phyloP scores from a whole-genome alignment of 1,284 basidiomycete species.

The Sparassis latifolia region DNA sequence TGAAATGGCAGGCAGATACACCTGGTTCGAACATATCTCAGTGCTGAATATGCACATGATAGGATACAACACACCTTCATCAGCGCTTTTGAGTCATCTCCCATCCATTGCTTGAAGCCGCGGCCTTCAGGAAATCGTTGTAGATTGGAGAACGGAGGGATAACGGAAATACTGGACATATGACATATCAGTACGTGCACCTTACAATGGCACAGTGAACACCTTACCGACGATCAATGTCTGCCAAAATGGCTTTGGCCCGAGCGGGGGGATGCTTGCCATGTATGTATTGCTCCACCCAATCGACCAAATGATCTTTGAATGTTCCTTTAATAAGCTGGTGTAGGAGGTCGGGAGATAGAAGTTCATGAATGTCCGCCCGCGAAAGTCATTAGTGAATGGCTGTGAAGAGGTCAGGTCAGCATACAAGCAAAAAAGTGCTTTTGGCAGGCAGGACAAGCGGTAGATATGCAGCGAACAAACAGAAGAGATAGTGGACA shows the following conservation, averaged over 20 bases:
- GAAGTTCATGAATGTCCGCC: not conserved
- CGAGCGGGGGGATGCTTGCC: not conserved
- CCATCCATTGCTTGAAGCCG: slow-evolving; percentile 20
- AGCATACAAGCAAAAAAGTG: not conserved
- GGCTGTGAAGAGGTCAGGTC: slow-evolving; percentile 3
- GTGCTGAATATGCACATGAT: not conserved
- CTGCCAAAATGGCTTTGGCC: slow-evolving; percentile 2
- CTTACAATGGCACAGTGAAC: not conserved
- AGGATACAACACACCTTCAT: slow-evolving; percentile 13
- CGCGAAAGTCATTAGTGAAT: slow-evolving; percentile 8
- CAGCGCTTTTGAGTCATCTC: slow-evolving; percentile 15
- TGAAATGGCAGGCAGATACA: slow-evolving; percentile 17
- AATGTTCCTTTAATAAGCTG: slow-evolving; percentile 11
- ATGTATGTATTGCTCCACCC: slow-evolving; percentile 6
- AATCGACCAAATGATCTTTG: slow-evolving; percentile 16
- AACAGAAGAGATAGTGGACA: no score
- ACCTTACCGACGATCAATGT: slow-evolving; percentile 17
- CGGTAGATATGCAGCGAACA: no score
- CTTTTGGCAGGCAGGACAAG: no score
- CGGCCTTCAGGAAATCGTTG: slow-evolving; percentile 14
- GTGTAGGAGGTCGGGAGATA: slow-evolving; percentile 6
- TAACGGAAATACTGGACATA: slow-evolving; percentile 8
- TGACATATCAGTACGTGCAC: not conserved
- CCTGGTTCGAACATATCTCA: slow-evolving; percentile 4
- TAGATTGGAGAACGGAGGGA: slow-evolving; percentile 12